These are phyloP conservation scores for Tuber borchii DNA, from an alignment of 495 filamentous ascomycete genomes.

Conservation along the genomic window DNA sequence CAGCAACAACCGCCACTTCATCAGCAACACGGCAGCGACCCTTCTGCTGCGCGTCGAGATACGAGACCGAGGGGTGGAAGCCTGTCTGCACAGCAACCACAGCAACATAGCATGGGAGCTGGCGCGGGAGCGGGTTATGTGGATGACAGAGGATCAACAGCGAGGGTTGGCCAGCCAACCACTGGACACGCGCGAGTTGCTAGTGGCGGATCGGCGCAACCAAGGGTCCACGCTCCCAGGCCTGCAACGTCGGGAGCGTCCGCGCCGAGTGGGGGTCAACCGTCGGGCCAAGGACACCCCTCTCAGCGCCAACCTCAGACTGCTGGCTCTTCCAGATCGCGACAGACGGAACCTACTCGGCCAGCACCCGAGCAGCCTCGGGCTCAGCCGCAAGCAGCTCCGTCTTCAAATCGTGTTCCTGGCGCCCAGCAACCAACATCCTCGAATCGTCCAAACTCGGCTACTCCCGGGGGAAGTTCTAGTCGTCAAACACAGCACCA, in stretches of 20 bases:
- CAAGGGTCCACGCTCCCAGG: slow-evolving; percentile 30
- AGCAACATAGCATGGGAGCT: slow-evolving; percentile 16
- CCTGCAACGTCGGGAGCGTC: slow-evolving; percentile 18
- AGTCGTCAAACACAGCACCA: slow-evolving; percentile 43
- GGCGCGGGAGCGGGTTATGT: slow-evolving; percentile 12
- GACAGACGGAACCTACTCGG: slow-evolving; percentile 19
- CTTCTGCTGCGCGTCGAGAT: slow-evolving; percentile 14
- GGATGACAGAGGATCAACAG: slow-evolving; percentile 21
- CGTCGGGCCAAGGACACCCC: slow-evolving; percentile 11
- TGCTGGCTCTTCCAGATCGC: slow-evolving; percentile 19
- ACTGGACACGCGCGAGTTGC: slow-evolving; percentile 2
- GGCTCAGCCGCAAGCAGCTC: slow-evolving; percentile 20
- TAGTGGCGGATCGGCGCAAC: slow-evolving; percentile 23
- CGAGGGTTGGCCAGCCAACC: slow-evolving; percentile 23
- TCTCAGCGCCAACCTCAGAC: slow-evolving; percentile 15
- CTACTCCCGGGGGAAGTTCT: slow-evolving; percentile 26
- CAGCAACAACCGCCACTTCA: slow-evolving; percentile 20
- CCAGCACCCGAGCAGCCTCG: slow-evolving; percentile 29
- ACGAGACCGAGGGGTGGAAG: slow-evolving; percentile 18
- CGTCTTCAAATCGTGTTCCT: slow-evolving; percentile 26
- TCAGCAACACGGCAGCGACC: slow-evolving; percentile 11
- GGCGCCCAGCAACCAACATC: slow-evolving; percentile 41
- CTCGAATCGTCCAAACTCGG: slow-evolving; percentile 32
- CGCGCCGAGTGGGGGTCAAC: slow-evolving; percentile 24
- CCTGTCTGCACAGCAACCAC: slow-evolving; percentile 23